Evolutionary conservation across 805 yeast genomes (phyloP).

Genomic region (Starmerella apicola): DNA sequence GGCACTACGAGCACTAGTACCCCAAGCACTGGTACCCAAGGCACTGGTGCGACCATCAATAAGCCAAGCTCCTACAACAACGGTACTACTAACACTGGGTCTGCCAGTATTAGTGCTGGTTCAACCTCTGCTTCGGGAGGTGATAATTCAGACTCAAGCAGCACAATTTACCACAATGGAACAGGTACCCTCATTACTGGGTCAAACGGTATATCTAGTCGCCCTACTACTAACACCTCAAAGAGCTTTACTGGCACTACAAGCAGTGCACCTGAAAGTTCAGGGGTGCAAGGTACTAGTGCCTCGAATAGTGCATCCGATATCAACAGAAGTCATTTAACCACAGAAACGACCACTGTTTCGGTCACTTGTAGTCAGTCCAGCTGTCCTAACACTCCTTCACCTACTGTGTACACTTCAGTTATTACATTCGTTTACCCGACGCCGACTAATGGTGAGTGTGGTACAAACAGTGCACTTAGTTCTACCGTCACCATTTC

Average conservation of each 20-base stretch:
- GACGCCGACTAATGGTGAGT: slow-evolving; percentile 6
- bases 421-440: slow-evolving; percentile 12
- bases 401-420: slow-evolving; percentile 13
- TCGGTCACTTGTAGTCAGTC: slow-evolving; percentile 13
- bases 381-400: slow-evolving; percentile 3
- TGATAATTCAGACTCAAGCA: too few relatives aligned
- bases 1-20: too few relatives aligned
- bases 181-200: background rate
- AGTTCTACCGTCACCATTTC: slow-evolving; percentile 8
- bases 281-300: background rate
- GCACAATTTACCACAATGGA: too few relatives aligned
- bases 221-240: background rate
- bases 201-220: background rate
- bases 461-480: slow-evolving; percentile 2
- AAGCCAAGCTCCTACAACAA: background rate
- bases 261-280: too few relatives aligned
- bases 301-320: background rate
- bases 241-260: too few relatives aligned
- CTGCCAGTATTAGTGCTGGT: too few relatives aligned
- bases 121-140: too few relatives aligned
- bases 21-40: background rate
- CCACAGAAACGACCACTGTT: slow-evolving; percentile 5
- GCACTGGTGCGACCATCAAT: background rate
- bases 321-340: too few relatives aligned
- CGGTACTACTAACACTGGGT: background rate